A percentile compares a stretch with the other conserved stretches of the same genome.
Conservation (phyloP, 257 asterid species). For the Eustoma russellianum region DNA sequence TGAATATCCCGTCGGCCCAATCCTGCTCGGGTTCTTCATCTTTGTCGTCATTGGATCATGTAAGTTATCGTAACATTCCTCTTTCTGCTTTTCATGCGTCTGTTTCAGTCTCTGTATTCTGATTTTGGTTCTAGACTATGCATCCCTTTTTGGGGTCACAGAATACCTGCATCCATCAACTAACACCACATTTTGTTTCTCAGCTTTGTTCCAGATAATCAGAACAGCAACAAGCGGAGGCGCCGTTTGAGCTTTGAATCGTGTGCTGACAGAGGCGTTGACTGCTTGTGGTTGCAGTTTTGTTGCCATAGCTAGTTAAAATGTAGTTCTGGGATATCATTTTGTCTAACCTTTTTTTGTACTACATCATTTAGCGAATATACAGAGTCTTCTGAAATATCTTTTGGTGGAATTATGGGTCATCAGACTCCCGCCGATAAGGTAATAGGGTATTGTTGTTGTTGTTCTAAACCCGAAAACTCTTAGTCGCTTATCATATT, state of each 20-base stretch:
- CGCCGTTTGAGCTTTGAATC: constrained; percentile 36
- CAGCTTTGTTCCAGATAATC: constrained; percentile 91
- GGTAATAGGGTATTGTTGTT: no score
- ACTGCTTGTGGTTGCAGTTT: constrained; percentile 7
- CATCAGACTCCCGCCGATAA: no score
- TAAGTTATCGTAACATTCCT: constrained; percentile 24
- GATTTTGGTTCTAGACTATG: background rate
- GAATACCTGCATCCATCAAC: background rate
- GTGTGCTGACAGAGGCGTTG: background rate
- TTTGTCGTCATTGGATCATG: constrained; percentile 96
- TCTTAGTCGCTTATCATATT: no score
- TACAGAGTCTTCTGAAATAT: no score
- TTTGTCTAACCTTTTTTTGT: no score
- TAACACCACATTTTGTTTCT: background rate
- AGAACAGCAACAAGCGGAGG: constrained; percentile 93
- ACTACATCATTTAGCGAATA: no score
- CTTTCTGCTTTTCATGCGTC: background rate
- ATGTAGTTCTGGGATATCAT: constrained; percentile 9
- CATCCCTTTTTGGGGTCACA: background rate
- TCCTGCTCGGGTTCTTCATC: constrained; percentile 82
- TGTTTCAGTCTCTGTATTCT: no score
- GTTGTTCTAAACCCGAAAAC: no score
- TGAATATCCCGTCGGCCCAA: constrained; percentile 78
- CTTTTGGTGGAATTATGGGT: no score
- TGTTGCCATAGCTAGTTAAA: constrained; percentile 11